Conservation (phyloP, 1,284 basidiomycete genomes). For the Athelia sp. region DNA sequence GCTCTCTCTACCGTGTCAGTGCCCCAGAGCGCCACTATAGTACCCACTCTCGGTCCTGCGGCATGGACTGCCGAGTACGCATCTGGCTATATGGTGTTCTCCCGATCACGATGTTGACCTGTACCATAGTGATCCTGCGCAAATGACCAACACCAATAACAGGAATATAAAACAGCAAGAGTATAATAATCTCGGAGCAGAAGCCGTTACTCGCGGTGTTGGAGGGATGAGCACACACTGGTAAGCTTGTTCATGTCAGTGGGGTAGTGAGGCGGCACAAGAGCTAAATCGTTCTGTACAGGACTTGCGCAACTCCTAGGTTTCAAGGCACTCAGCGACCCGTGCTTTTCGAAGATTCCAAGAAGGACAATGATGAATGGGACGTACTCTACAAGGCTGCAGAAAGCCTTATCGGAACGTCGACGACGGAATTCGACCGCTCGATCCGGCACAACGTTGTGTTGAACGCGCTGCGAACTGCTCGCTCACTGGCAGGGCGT, state of each 20-base stretch:
- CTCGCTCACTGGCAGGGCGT: constrained; percentile 7
- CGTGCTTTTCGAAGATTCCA: too few species aligned
- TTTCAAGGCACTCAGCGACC: constrained; percentile 4
- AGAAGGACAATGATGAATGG: too few species aligned
- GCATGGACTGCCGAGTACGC: too few species aligned
- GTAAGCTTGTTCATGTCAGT: constrained; percentile 8
- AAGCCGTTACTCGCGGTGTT: constrained; percentile 25
- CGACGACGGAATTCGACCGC: constrained; percentile 15
- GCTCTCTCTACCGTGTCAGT: too few species aligned
- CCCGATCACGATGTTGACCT: too few species aligned
- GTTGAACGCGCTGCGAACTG: constrained; percentile 15
- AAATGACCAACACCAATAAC: too few species aligned
- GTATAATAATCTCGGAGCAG: background rate
- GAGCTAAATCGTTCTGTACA: background rate
- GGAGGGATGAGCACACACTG: constrained; percentile 28
- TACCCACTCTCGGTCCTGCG: too few species aligned
- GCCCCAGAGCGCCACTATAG: too few species aligned
- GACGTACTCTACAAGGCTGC: constrained; percentile 18
- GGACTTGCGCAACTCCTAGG: constrained; percentile 23
- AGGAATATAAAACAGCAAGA: too few species aligned
- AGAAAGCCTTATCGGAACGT: constrained; percentile 18
- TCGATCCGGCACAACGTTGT: constrained; percentile 25
- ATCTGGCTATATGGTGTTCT: too few species aligned
- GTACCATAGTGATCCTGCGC: too few species aligned
- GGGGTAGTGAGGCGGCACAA: background rate